Conservation (phyloP, 2,329 filamentous ascomycete species). For the Colletotrichum falcatum region DNA sequence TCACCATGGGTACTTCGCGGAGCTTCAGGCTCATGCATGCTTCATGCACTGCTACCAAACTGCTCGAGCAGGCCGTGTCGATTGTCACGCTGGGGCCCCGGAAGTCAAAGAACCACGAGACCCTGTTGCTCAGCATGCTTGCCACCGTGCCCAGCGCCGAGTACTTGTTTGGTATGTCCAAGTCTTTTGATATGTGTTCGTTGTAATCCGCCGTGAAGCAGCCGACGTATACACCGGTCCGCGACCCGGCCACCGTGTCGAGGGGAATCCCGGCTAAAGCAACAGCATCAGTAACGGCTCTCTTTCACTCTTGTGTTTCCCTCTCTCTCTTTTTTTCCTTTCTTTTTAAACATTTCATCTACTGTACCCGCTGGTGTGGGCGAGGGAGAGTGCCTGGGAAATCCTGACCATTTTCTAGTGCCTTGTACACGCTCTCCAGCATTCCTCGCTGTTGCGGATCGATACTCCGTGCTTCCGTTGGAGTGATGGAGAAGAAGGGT, state of each 20-base stretch:
- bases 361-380: rapidly evolving
- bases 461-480: constrained; percentile 46
- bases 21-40: constrained; percentile 44
- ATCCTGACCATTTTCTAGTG: constrained; percentile 43
- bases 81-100: constrained; percentile 50
- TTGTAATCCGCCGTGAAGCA: constrained; percentile 46
- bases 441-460: constrained; percentile 50
- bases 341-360: too few relatives aligned
- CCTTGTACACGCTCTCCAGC: constrained; percentile 53
- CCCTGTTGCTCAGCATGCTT: constrained; percentile 50
- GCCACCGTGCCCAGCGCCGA: constrained; percentile 47
- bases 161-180: constrained; percentile 38
- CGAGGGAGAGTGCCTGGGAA: not conserved
- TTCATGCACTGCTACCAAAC: constrained; percentile 50
- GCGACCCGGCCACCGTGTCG: constrained; percentile 41
- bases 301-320: too few relatives aligned
- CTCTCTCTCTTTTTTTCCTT: not conserved
- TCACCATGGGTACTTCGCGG: constrained; percentile 41
- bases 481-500: constrained; percentile 47
- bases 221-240: constrained; percentile 45
- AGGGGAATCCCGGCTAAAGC: constrained; percentile 42
- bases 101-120: constrained; percentile 54
- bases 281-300: not conserved
- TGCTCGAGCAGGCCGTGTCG: constrained; percentile 55
- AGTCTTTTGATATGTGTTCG: constrained; percentile 34